phyloP scores from a whole-genome alignment of 179 eudicot genomes.

The Silene vulgaris region DNA sequence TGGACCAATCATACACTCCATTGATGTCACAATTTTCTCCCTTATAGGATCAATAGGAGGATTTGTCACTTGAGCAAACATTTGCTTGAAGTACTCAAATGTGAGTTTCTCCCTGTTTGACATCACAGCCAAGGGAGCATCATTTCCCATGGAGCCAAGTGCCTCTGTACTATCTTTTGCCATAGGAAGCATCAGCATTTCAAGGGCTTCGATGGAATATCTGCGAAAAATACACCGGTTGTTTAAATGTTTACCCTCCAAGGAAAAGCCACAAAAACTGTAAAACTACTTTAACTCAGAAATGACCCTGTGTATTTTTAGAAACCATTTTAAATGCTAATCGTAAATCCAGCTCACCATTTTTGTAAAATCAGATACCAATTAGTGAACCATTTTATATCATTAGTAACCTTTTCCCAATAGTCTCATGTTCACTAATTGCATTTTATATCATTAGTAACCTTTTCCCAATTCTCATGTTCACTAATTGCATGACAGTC shows the following conservation, averaged over 20 bases:
- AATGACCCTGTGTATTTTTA: too few species aligned
- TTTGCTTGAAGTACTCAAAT: slow-evolving; percentile 94
- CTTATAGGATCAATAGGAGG: slow-evolving; percentile 98
- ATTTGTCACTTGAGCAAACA: slow-evolving; percentile 99
- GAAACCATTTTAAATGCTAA: not conserved
- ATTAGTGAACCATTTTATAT: not conserved
- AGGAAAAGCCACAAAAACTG: not conserved
- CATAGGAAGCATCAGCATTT: slow-evolving; percentile 94
- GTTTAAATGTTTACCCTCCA: slow-evolving; percentile 5
- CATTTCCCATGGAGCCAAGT: slow-evolving; percentile 99
- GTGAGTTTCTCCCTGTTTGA: slow-evolving; percentile 90
- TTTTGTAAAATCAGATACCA: too few species aligned
- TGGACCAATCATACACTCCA: slow-evolving; percentile 99
- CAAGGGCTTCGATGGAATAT: slow-evolving; percentile 83
- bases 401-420: not conserved
- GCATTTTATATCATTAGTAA: not conserved
- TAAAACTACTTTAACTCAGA: not conserved
- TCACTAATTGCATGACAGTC: not conserved
- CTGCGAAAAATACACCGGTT: slow-evolving; percentile 36
- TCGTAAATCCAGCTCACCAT: not conserved
- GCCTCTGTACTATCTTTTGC: slow-evolving; percentile 94
- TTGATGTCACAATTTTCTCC: slow-evolving; percentile 96
- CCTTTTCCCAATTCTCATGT: too few species aligned
- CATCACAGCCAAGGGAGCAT: slow-evolving; percentile 98
- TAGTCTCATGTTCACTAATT: too few species aligned